phyloP scores from a whole-genome alignment of 495 filamentous ascomycete genomes.

The Aspergillus indologenus region DNA sequence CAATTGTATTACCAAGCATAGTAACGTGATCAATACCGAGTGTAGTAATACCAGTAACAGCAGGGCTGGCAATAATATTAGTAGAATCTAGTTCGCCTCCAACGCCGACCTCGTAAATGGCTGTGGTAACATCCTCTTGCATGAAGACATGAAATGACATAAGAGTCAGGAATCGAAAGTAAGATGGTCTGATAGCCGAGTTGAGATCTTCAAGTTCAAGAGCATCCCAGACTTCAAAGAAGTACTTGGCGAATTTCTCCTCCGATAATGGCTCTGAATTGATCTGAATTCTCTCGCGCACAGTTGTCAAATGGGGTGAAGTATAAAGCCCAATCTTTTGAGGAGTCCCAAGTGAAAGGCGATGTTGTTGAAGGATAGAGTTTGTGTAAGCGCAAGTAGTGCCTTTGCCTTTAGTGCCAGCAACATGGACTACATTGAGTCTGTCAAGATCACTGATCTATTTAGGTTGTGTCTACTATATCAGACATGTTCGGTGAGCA shows the following conservation, averaged over 20 bases:
- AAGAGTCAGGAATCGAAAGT: conserved; percentile 64
- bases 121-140: conserved; percentile 59
- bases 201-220: conserved; percentile 5
- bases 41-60: background rate
- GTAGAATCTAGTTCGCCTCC: conserved; percentile 46
- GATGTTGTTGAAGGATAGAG: conserved; percentile 35
- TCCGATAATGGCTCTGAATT: conserved; percentile 1
- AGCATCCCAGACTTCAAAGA: conserved; percentile 10
- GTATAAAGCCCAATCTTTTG: conserved; percentile 70
- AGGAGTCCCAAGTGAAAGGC: conserved; percentile 20
- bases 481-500: too few relatives aligned
- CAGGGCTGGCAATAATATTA: background rate
- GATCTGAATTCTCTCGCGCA: conserved; percentile 5
- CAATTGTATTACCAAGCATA: conserved; percentile 1
- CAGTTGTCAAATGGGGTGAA: conserved; percentile 59
- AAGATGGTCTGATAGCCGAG: conserved; percentile 6
- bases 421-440: conserved; percentile 70
- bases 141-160: conserved; percentile 71
- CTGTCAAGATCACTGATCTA: conserved; percentile 8
- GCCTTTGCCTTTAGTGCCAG: conserved; percentile 85
- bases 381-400: conserved; percentile 31
- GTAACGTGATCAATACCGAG: background rate
- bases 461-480: too few relatives aligned
- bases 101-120: conserved; percentile 70
- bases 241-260: conserved; percentile 6